Evolutionary conservation across 1,139 yeast genomes (phyloP), one percentile per base, ranked within the genome.

Genomic region (Zygosaccharomyces sapae): DNA sequence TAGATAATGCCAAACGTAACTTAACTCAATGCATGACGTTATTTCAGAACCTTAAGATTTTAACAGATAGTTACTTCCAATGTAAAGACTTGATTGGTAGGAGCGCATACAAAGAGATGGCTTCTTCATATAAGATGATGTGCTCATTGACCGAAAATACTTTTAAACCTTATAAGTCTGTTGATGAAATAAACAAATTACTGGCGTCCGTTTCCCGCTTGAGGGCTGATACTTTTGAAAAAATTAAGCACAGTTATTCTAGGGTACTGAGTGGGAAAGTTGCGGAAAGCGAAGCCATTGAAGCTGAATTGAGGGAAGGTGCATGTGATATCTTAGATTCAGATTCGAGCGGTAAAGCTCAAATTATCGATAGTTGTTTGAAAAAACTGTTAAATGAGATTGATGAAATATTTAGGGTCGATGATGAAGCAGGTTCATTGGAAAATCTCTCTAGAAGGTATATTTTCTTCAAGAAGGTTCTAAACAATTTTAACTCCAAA

Each of bases 371-470:
- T 43, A 87, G 95, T 94, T 87, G 85, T 66, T 78, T 86, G 52
- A 79, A 79, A 53, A 72, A 75, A 36, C 83, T 85, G 54, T 72
- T 92, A 47, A 77, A 77, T 55, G 97, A 90, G 59, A 81, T 92
- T 48, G 76, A 77, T 37, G 71, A 79, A 20, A 87, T 92, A 10
- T 92, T 92, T 67, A 77, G 80, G 47, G 74, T 81, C 25, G 74
- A 80, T 16, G 97, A 89, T 57, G 98, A 90, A 66, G 97, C 98
- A 0, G 97, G 97, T 0, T 84, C 95, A 1, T 70, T 92, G 52
- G 98, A 92, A 52, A 92, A 92, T 65, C 70, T 92, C 41, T 76
- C 80, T 16, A 72, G 97, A 55, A 73, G 98, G 44, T 92, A 80
- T 63, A 77, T 90, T 29, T 92, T 86, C 65, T 84, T 88, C 66